Evolutionary conservation across 176 grass and related monocot genomes (phyloP).

Genomic region (Carex pumila): DNA sequence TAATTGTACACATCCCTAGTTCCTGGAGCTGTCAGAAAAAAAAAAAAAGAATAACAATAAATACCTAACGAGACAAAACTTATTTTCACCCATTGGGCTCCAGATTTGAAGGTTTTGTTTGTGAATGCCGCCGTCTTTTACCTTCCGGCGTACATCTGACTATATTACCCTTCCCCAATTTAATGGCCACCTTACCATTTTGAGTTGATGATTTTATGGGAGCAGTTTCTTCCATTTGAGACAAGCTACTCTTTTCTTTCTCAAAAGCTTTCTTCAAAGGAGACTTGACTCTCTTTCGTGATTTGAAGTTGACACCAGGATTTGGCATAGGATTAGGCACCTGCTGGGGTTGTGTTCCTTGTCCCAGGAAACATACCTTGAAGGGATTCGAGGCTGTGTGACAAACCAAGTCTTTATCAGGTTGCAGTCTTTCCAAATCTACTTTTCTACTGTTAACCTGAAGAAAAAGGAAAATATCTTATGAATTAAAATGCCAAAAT

Average conservation of each 20-base stretch:
- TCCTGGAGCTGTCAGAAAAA: not conserved
- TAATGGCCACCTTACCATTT: conserved; percentile 47
- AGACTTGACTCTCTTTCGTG: conserved; percentile 66
- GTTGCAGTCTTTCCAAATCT: conserved; percentile 55
- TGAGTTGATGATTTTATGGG: conserved; percentile 27
- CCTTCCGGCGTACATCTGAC: conserved; percentile 71
- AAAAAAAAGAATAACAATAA: not conserved
- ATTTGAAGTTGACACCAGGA: not conserved
- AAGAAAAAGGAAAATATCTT: conserved; percentile 17
- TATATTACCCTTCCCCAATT: conserved; percentile 25
- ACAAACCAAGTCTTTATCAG: conserved; percentile 49
- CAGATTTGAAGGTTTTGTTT: conserved; percentile 24
- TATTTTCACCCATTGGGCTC: conserved; percentile 28
- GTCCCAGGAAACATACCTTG: conserved; percentile 41
- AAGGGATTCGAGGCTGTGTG: conserved; percentile 72
- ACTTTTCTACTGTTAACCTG: conserved; percentile 82
- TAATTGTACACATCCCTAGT: conserved; percentile 10
- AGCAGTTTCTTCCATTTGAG: not conserved
- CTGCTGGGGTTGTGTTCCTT: conserved; percentile 24
- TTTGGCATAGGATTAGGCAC: conserved; percentile 7
- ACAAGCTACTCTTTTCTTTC: not conserved
- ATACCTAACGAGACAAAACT: conserved; percentile 15
- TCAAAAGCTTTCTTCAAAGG: conserved; percentile 34
- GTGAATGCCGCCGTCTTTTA: conserved; percentile 39
- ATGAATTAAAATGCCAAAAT: not conserved